These are phyloP conservation scores for Phallus indusiatus DNA, from an alignment of 768 basidiomycete species.

Conservation along the genomic window DNA sequence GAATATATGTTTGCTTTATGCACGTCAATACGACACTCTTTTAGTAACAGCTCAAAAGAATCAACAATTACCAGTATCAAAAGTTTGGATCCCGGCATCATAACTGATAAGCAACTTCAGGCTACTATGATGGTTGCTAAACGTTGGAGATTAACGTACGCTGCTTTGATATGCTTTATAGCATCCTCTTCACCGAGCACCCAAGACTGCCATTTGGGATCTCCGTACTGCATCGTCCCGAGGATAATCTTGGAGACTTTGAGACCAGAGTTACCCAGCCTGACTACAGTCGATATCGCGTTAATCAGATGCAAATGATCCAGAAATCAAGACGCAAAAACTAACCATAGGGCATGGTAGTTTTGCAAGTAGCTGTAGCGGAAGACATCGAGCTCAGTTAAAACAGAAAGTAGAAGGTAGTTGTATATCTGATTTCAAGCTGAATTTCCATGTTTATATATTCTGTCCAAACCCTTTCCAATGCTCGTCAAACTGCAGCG, in stretches of 20 bases:
- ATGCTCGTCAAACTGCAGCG: no score
- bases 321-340: no score
- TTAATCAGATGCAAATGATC: background rate
- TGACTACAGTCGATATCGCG: no score
- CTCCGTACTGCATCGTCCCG: constrained; percentile 27
- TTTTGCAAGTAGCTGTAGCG: background rate
- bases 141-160: constrained; percentile 10
- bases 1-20: background rate
- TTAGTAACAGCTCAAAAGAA: background rate
- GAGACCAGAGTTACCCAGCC: constrained; percentile 17
- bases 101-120: constrained; percentile 26
- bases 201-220: constrained; percentile 20
- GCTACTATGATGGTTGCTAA: constrained; percentile 3
- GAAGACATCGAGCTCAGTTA: background rate
- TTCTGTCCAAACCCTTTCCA: no score
- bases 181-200: constrained; percentile 39
- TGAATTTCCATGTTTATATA: no score
- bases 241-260: constrained; percentile 32
- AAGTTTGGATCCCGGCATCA: constrained; percentile 53
- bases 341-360: constrained; percentile 25
- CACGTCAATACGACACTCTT: background rate
- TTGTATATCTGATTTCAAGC: no score
- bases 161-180: constrained; percentile 40
- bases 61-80: constrained; percentile 36
- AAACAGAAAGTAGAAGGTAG: no score